These are phyloP conservation scores for Musa beccarii DNA, from an alignment of 176 grass and related monocot species.

Conservation along the genomic window DNA sequence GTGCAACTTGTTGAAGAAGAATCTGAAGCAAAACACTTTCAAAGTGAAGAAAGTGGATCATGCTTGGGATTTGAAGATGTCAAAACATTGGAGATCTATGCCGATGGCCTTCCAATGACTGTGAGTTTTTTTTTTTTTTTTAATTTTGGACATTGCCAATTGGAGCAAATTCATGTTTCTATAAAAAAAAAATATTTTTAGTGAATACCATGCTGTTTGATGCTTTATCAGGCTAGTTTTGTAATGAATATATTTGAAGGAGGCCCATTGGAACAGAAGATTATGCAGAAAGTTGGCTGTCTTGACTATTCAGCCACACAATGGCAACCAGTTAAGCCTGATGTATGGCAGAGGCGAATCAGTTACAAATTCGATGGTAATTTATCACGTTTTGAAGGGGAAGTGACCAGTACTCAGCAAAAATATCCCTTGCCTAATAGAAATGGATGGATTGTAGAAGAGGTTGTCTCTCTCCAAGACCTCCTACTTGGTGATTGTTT, in stretches of 20 bases:
- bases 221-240: conserved; percentile 38
- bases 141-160: conserved; percentile 7
- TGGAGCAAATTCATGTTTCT: conserved; percentile 15
- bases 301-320: conserved; percentile 49
- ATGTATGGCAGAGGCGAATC: conserved; percentile 64
- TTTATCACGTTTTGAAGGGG: conserved; percentile 35
- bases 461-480: conserved; percentile 65
- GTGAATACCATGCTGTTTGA: conserved; percentile 21
- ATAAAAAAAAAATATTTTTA: background rate
- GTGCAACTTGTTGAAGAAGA: conserved; percentile 72
- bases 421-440: conserved; percentile 56
- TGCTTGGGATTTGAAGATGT: conserved; percentile 64
- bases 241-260: conserved; percentile 72
- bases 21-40: conserved; percentile 39
- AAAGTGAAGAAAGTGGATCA: conserved; percentile 59
- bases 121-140: conserved; percentile 31
- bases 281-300: conserved; percentile 85
- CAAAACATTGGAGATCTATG: conserved; percentile 59
- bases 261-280: conserved; percentile 55
- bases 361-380: conserved; percentile 59
- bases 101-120: conserved; percentile 39
- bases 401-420: conserved; percentile 76
- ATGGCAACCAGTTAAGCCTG: conserved; percentile 57
- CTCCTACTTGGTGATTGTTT: conserved; percentile 58
- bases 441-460: conserved; percentile 82